These are phyloP conservation scores for Hypoxylon sp. DNA, from an alignment of 2,329 filamentous ascomycete genomes.

Conservation along the genomic window DNA sequence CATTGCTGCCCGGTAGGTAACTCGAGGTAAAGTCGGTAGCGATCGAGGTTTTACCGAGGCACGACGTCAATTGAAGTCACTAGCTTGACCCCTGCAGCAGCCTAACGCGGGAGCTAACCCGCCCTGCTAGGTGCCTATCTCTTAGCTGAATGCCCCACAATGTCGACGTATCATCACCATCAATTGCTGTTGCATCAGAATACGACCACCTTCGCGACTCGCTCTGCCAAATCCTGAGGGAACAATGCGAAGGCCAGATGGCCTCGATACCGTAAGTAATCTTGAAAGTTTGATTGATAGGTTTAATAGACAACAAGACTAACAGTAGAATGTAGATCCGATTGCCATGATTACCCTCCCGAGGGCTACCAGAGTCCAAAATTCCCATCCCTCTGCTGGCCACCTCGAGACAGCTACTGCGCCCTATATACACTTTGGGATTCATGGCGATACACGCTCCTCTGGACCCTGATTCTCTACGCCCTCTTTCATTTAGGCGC, in stretches of 20 bases:
- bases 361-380: slow-evolving; percentile 73
- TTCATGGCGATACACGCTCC: slow-evolving; percentile 88
- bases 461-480: slow-evolving; percentile 88
- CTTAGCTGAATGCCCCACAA: slow-evolving; percentile 32
- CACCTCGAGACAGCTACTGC: slow-evolving; percentile 65
- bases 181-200: background rate
- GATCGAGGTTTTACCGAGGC: slow-evolving; percentile 46
- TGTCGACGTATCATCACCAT: slow-evolving; percentile 24
- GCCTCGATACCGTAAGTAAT: slow-evolving; percentile 41
- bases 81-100: slow-evolving; percentile 12
- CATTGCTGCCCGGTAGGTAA: background rate
- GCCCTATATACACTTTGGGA: slow-evolving; percentile 80
- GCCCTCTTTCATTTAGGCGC: slow-evolving; percentile 80
- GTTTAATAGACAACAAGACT: slow-evolving; percentile 2
- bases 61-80: slow-evolving; percentile 36
- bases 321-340: slow-evolving; percentile 31
- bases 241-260: slow-evolving; percentile 39
- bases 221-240: background rate
- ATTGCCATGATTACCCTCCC: slow-evolving; percentile 56
- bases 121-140: slow-evolving; percentile 18
- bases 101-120: slow-evolving; percentile 28
- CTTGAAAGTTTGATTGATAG: background rate
- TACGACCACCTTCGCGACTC: slow-evolving; percentile 3
- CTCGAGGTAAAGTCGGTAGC: slow-evolving; percentile 4
- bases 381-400: slow-evolving; percentile 88